These are phyloP conservation scores for Erigeron canadensis DNA, from an alignment of 129 eudicot genomes.

Conservation along the genomic window DNA sequence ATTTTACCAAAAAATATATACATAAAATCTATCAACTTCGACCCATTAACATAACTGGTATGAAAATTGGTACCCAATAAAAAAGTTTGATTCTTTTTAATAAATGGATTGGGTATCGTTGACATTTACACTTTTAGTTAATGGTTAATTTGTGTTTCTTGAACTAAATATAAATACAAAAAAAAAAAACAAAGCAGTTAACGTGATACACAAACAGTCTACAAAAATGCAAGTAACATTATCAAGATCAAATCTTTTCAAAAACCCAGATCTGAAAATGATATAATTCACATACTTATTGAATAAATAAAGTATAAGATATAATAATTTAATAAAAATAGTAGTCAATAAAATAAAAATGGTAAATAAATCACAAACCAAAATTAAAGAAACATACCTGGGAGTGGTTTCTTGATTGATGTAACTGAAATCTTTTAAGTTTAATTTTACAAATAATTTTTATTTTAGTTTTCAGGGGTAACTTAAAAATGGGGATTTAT, in stretches of 20 bases:
- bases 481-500: conserved; percentile 25
- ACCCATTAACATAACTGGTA: conserved; percentile 10
- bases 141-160: conserved; percentile 1
- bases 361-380: conserved; percentile 24
- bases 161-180: background rate
- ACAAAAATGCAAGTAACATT: conserved; percentile 16
- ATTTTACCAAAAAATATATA: background rate
- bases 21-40: conserved; percentile 4
- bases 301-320: background rate
- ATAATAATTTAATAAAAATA: background rate
- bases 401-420: background rate
- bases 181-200: conserved; percentile 1
- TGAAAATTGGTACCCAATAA: background rate
- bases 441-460: conserved; percentile 23
- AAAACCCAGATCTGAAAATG: conserved; percentile 30
- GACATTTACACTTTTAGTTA: background rate
- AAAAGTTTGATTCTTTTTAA: too few species aligned
- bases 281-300: background rate
- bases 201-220: background rate
- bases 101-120: too few species aligned
- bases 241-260: conserved; percentile 9
- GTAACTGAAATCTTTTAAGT: background rate
- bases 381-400: conserved; percentile 22
- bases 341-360: background rate
- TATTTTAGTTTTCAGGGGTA: conserved; percentile 24